Evolutionary conservation across 1,284 basidiomycete genomes (phyloP).

Genomic region (Trichosporon inkin): DNA sequence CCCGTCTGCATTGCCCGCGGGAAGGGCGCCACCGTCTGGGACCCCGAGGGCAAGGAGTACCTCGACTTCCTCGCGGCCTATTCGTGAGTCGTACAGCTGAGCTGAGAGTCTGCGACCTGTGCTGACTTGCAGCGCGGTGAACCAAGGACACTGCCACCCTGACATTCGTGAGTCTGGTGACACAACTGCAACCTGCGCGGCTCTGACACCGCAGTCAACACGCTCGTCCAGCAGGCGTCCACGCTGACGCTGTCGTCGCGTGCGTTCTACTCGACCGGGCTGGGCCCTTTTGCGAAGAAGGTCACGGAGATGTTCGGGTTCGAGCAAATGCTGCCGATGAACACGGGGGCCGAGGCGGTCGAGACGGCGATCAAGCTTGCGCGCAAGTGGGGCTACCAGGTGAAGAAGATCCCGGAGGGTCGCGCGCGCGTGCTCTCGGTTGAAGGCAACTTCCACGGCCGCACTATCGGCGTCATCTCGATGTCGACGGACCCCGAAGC

Average conservation of each 20-base stretch:
- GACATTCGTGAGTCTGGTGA: slow-evolving; percentile 39
- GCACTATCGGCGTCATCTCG: slow-evolving; percentile 82
- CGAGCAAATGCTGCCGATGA: slow-evolving; percentile 98
- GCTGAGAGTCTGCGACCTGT: too few species aligned
- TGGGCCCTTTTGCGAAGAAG: slow-evolving; percentile 83
- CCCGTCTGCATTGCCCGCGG: slow-evolving; percentile 91
- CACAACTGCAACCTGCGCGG: not conserved
- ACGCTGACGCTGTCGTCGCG: slow-evolving; percentile 89
- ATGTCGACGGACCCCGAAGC: slow-evolving; percentile 96
- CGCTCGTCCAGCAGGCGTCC: slow-evolving; percentile 80
- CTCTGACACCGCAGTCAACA: slow-evolving; percentile 60
- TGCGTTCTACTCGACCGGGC: slow-evolving; percentile 91
- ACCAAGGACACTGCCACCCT: slow-evolving; percentile 95
- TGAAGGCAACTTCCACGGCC: slow-evolving; percentile 91
- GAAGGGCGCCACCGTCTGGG: slow-evolving; percentile 88
- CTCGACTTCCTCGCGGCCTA: slow-evolving; percentile 97
- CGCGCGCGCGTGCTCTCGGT: slow-evolving; percentile 84
- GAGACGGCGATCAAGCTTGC: slow-evolving; percentile 78
- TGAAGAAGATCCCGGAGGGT: slow-evolving; percentile 77
- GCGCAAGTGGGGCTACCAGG: slow-evolving; percentile 83
- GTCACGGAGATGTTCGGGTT: slow-evolving; percentile 81
- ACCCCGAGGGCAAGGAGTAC: slow-evolving; percentile 88
- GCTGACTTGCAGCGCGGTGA: slow-evolving; percentile 62
- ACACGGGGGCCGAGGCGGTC: slow-evolving; percentile 97
- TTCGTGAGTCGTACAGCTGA: slow-evolving; percentile 61